Percentiles rank a stretch among this genome's conserved stretches.
phyloP scores from a whole-genome alignment of 306 rosid species.

The Spatholobus suberectus region DNA sequence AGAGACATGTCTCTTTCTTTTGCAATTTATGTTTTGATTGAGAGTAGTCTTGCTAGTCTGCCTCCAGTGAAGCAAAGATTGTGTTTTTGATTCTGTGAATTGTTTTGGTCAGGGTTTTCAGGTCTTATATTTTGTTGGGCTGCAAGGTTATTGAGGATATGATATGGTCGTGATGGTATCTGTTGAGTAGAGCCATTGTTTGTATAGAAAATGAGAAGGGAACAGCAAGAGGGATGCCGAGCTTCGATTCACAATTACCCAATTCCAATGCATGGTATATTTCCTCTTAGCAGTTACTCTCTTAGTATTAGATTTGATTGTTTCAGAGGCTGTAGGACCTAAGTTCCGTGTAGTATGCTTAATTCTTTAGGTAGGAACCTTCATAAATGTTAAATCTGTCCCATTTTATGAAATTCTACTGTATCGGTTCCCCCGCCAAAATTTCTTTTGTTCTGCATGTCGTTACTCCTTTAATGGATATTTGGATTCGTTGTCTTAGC shows the following conservation, averaged over 20 bases:
- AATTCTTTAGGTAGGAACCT: neutral
- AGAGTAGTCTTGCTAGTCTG: neutral
- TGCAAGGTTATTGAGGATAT: slow-evolving; percentile 13
- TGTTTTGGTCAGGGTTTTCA: slow-evolving; percentile 25
- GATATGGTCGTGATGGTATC: too few relatives aligned
- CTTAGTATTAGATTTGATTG: slow-evolving; percentile 7
- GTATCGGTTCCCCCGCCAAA: neutral
- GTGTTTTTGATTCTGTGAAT: slow-evolving; percentile 10
- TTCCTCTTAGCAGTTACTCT: neutral
- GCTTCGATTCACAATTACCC: slow-evolving; percentile 45
- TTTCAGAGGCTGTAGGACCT: neutral
- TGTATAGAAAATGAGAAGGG: slow-evolving; percentile 50
- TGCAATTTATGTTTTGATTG: slow-evolving; percentile 1
- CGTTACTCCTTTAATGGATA: neutral
- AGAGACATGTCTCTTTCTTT: neutral
- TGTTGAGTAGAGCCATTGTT: slow-evolving; percentile 26
- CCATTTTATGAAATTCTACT: neutral
- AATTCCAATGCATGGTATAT: slow-evolving; percentile 45
- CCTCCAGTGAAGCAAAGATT: neutral
- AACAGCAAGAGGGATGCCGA: slow-evolving; percentile 45
- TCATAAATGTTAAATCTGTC: neutral
- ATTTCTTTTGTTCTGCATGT: neutral
- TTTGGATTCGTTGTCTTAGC: neutral
- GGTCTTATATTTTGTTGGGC: slow-evolving; percentile 28
- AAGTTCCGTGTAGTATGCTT: neutral